These are phyloP conservation scores for Aspergillus thermomutatus DNA, from an alignment of 2,329 filamentous ascomycete genomes.

Conservation along the genomic window DNA sequence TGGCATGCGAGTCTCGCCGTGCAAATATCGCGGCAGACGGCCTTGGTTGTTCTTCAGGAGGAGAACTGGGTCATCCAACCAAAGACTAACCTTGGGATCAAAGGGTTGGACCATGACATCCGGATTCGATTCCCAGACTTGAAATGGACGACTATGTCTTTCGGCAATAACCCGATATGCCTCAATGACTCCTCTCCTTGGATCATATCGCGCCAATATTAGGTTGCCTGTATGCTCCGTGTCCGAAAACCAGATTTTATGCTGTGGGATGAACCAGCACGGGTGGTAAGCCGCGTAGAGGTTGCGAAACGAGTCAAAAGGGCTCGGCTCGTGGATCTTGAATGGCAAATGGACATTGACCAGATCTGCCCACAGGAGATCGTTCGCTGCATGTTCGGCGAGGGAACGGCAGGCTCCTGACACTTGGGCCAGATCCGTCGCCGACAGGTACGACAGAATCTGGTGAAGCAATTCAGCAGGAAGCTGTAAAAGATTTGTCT, in stretches of 20 bases:
- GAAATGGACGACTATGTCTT: constrained; percentile 52
- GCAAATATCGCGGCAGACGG: constrained; percentile 20
- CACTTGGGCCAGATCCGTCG: constrained; percentile 60
- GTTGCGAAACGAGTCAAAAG: constrained; percentile 63
- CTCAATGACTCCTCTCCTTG: constrained; percentile 70
- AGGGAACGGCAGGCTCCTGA: constrained; percentile 62
- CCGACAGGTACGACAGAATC: constrained; percentile 65
- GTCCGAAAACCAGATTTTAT: constrained; percentile 86
- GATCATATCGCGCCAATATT: constrained; percentile 73
- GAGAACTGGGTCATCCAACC: constrained; percentile 70
- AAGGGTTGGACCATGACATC: constrained; percentile 71
- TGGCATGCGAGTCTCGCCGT: constrained; percentile 50
- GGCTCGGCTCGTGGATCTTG: constrained; percentile 53
- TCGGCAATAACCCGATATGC: constrained; percentile 72
- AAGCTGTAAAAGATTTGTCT: constrained; percentile 43
- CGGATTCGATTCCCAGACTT: constrained; percentile 63
- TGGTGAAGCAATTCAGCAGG: constrained; percentile 72
- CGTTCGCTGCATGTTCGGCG: constrained; percentile 57
- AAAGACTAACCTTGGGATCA: constrained; percentile 65
- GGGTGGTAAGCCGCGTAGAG: constrained; percentile 73
- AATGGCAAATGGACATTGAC: constrained; percentile 67
- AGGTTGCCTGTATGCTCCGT: constrained; percentile 69
- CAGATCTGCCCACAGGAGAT: constrained; percentile 68
- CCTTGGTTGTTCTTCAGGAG: constrained; percentile 46
- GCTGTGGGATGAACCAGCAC: constrained; percentile 76